Conservation (phyloP, 345 rosid species). For the Firmiana major region DNA sequence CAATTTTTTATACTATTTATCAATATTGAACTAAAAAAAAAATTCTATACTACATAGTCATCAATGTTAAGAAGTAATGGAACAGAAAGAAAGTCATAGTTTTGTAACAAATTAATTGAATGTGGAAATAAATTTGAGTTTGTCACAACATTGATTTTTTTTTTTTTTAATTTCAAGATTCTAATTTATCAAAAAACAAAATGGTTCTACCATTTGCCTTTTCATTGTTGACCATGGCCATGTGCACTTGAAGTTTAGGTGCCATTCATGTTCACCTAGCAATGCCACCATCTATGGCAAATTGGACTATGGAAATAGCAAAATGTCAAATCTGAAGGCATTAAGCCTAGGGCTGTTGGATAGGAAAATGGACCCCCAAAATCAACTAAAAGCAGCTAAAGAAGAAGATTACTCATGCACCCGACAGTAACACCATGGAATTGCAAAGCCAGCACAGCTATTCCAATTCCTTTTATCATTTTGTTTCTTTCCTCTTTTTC, state of each 20-base stretch:
- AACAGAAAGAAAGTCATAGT: not conserved
- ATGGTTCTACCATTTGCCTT: not conserved
- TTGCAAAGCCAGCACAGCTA: conserved; percentile 2
- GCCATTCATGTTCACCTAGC: not conserved
- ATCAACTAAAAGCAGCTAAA: not conserved
- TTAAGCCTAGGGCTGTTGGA: not conserved
- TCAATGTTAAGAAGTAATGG: not conserved
- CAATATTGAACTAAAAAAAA: not conserved
- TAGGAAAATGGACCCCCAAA: conserved; percentile 5
- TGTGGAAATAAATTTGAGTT: not conserved
- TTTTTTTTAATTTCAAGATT: not conserved
- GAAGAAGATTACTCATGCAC: not conserved
- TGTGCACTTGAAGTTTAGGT: not conserved
- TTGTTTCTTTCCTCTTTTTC: not conserved
- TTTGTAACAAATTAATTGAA: not conserved
- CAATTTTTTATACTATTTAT: no score
- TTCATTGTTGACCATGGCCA: not conserved
- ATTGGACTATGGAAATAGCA: not conserved
- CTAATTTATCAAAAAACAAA: not conserved
- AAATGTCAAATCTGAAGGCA: not conserved
- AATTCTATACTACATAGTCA: no score
- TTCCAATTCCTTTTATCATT: not conserved
- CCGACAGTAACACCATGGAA: conserved; percentile 8
- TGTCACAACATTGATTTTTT: not conserved
- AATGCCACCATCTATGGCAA: not conserved